Evolutionary conservation across 139 green algal species (phyloP).

Genomic region (Tetraselmis striata): DNA sequence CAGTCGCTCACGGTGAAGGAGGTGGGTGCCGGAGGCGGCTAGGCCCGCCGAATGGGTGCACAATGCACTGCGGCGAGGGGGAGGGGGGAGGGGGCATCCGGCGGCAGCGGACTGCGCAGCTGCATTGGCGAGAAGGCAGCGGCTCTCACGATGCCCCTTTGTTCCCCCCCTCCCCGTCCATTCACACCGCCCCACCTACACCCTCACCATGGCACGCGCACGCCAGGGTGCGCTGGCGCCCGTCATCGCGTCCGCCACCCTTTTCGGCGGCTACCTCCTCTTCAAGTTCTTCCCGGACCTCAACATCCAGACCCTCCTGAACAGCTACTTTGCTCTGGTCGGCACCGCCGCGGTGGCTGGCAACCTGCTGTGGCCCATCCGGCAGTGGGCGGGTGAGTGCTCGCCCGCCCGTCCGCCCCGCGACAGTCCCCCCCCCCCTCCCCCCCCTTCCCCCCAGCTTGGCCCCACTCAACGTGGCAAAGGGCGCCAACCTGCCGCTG

Average conservation of each 20-base stretch:
- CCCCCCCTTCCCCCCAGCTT: too few species aligned
- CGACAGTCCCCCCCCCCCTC: not conserved
- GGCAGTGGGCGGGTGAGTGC: not conserved
- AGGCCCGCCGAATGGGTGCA: too few species aligned
- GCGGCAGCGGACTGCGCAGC: not conserved
- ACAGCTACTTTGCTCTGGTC: conserved; percentile 79
- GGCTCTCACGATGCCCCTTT: not conserved
- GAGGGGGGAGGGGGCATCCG: too few species aligned
- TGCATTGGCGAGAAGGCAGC: conserved; percentile 1
- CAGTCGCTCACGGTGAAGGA: conserved; percentile 65
- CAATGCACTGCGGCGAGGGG: too few species aligned
- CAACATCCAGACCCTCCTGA: conserved; percentile 54
- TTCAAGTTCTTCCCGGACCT: conserved; percentile 69
- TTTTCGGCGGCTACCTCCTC: conserved; percentile 70
- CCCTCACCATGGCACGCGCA: too few species aligned
- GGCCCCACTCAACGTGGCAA: too few species aligned
- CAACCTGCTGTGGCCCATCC: conserved; percentile 10
- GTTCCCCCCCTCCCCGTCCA: not conserved
- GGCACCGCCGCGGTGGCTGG: conserved; percentile 50
- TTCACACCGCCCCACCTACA: not conserved
- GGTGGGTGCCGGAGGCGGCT: conserved; percentile 17
- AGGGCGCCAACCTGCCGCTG: too few species aligned
- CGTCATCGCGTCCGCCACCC: conserved; percentile 45
- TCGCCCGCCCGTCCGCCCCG: not conserved
- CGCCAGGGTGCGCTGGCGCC: conserved; percentile 60